phyloP scores from a whole-genome alignment of 768 basidiomycete genomes.

The Tricholoma flavovirens region DNA sequence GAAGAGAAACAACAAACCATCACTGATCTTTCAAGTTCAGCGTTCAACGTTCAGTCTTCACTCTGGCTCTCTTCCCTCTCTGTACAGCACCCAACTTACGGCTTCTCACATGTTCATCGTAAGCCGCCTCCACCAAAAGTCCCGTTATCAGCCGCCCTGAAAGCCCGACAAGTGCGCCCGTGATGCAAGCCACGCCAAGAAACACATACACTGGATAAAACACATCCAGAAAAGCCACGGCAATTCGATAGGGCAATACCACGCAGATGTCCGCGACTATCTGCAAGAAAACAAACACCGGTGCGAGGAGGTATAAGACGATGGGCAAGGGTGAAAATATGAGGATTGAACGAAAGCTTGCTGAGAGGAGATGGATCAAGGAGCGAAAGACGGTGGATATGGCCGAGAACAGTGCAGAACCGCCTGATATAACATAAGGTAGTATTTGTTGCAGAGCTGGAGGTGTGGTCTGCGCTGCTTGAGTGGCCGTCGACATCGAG shows the following conservation, averaged over 20 bases:
- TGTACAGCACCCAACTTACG: neutral
- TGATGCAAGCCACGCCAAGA: constrained; percentile 49
- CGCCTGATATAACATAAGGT: constrained; percentile 10
- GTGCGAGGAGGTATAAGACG: constrained; percentile 41
- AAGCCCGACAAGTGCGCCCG: constrained; percentile 40
- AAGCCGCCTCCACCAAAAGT: constrained; percentile 9
- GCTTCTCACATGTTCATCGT: neutral
- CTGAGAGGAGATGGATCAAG: constrained; percentile 2
- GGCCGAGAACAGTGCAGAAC: constrained; percentile 5
- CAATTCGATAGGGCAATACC: constrained; percentile 37
- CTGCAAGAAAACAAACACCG: constrained; percentile 37
- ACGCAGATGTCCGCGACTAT: constrained; percentile 38
- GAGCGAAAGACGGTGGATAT: constrained; percentile 4
- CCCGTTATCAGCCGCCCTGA: constrained; percentile 20
- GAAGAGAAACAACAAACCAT: neutral
- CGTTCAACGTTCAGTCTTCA: neutral
- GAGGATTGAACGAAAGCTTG: constrained; percentile 6
- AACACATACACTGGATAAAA: constrained; percentile 55
- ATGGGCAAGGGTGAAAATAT: constrained; percentile 23
- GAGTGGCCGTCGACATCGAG: neutral
- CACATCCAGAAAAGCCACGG: constrained; percentile 33
- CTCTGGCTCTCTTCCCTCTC: neutral
- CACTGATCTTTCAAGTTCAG: neutral
- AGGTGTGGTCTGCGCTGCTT: neutral
- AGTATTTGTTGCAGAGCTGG: constrained; percentile 12